These are phyloP conservation scores for Biscutella auriculata DNA, from an alignment of 441 rosid genomes.

Conservation along the genomic window DNA sequence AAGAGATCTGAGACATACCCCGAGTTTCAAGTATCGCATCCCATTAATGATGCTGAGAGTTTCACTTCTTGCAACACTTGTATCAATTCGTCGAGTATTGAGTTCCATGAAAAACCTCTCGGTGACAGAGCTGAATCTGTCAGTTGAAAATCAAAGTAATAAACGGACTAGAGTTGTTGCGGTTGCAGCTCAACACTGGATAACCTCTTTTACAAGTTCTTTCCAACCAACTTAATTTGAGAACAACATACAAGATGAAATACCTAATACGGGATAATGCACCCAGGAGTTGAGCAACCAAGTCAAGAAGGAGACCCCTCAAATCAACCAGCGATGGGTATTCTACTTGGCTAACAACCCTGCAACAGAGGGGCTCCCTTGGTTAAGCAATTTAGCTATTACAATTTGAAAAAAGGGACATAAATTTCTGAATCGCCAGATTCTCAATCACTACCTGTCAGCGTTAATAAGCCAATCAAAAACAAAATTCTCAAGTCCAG, in stretches of 20 bases:
- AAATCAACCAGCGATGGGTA: slow-evolving; percentile 97
- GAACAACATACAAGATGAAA: slow-evolving; percentile 11
- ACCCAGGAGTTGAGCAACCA: slow-evolving; percentile 97
- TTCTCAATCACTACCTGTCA: slow-evolving; percentile 57
- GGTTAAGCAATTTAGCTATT: slow-evolving; percentile 2
- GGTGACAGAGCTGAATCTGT: slow-evolving; percentile 94
- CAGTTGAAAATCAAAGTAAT: slow-evolving; percentile 7
- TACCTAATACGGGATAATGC: slow-evolving; percentile 98
- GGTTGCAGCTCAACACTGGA: slow-evolving; percentile 3
- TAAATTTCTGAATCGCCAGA: slow-evolving; percentile 9
- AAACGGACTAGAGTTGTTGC: slow-evolving; percentile 6
- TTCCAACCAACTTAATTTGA: slow-evolving; percentile 1
- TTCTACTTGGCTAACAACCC: slow-evolving; percentile 97
- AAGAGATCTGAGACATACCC: slow-evolving; percentile 46
- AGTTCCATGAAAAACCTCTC: slow-evolving; percentile 92
- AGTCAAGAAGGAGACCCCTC: slow-evolving; percentile 89
- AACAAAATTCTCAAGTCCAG: slow-evolving; percentile 97
- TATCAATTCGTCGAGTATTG: slow-evolving; percentile 79
- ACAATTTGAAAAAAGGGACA: not conserved
- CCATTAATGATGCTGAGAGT: slow-evolving; percentile 93
- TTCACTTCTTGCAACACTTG: slow-evolving; percentile 82
- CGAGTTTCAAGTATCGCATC: slow-evolving; percentile 96
- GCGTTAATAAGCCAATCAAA: slow-evolving; percentile 98
- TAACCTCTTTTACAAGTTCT: slow-evolving; percentile 5
- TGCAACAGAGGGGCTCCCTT: slow-evolving; percentile 25